Evolutionary conservation across 805 yeast species (phyloP).

Genomic region (Lachancea sp.): DNA sequence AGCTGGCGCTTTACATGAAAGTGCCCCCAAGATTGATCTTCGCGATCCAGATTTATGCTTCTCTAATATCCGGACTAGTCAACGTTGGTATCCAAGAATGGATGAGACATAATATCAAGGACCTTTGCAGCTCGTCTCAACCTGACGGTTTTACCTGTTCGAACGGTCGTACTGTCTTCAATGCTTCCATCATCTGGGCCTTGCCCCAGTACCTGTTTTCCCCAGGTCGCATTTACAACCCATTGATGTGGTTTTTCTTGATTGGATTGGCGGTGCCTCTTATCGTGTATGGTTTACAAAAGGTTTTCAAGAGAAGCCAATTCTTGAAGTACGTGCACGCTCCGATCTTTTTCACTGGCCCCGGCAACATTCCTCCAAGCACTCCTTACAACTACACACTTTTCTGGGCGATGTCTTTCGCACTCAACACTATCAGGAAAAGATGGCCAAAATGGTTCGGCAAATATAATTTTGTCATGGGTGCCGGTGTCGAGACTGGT

Average conservation of each 20-base stretch:
- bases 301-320: conserved; percentile 24
- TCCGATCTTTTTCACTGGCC: conserved; percentile 56
- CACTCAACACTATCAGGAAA: conserved; percentile 40
- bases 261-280: conserved; percentile 42
- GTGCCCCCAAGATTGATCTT: conserved; percentile 52
- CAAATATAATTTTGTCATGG: conserved; percentile 52
- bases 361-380: conserved; percentile 68
- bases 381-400: conserved; percentile 62
- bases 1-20: conserved; percentile 52
- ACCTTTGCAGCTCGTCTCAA: conserved; percentile 37
- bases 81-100: conserved; percentile 37
- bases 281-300: conserved; percentile 30
- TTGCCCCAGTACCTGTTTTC: conserved; percentile 47
- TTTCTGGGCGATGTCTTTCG: conserved; percentile 41
- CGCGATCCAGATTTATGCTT: conserved; percentile 37
- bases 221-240: conserved; percentile 45
- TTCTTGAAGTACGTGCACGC: conserved; percentile 42
- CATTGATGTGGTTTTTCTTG: conserved; percentile 50
- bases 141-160: conserved; percentile 41
- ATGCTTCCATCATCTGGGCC: conserved; percentile 50
- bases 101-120: conserved; percentile 35
- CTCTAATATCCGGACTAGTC: conserved; percentile 36
- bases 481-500: conserved; percentile 60
- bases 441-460: conserved; percentile 52
- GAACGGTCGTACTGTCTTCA: conserved; percentile 38